Conservation (phyloP, 2,329 filamentous ascomycete species). For the Colletotrichum musae region DNA sequence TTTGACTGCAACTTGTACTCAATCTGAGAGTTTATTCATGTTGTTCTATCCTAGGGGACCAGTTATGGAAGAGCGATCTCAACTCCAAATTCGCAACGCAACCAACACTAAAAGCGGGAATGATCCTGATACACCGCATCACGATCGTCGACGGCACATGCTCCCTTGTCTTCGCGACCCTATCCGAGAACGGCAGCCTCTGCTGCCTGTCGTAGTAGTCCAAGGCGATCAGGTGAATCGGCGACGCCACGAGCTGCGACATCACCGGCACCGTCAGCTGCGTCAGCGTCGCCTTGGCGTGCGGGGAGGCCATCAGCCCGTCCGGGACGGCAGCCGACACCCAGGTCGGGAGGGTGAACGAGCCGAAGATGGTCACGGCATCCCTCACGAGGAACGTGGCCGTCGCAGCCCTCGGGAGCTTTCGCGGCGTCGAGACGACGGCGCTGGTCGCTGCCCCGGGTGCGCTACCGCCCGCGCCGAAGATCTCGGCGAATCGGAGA, state of each 20-base stretch:
- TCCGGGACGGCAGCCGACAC: conserved; percentile 47
- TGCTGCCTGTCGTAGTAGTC: conserved; percentile 43
- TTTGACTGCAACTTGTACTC: no score
- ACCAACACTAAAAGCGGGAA: conserved; percentile 51
- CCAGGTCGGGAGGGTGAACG: conserved; percentile 48
- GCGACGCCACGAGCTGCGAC: conserved; percentile 50
- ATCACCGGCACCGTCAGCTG: conserved; percentile 50
- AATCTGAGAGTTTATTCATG: background rate
- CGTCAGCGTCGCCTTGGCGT: conserved; percentile 47
- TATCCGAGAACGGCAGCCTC: conserved; percentile 41
- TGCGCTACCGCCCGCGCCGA: conserved; percentile 41
- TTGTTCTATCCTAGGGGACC: background rate
- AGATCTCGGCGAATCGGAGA: conserved; percentile 49
- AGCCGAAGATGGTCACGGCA: conserved; percentile 51
- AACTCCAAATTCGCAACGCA: conserved; percentile 46
- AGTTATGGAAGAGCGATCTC: conserved; percentile 7
- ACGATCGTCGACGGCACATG: conserved; percentile 47
- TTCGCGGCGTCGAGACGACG: conserved; percentile 29
- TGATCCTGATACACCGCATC: conserved; percentile 47
- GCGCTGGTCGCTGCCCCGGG: conserved; percentile 10
- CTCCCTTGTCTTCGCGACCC: conserved; percentile 43
- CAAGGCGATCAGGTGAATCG: conserved; percentile 47
- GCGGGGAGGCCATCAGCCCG: conserved; percentile 43
- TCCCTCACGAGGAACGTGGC: conserved; percentile 49
- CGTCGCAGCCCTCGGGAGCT: conserved; percentile 45